phyloP scores from a whole-genome alignment of 2,329 filamentous ascomycete genomes.

The Aspergillus luchuensis region DNA sequence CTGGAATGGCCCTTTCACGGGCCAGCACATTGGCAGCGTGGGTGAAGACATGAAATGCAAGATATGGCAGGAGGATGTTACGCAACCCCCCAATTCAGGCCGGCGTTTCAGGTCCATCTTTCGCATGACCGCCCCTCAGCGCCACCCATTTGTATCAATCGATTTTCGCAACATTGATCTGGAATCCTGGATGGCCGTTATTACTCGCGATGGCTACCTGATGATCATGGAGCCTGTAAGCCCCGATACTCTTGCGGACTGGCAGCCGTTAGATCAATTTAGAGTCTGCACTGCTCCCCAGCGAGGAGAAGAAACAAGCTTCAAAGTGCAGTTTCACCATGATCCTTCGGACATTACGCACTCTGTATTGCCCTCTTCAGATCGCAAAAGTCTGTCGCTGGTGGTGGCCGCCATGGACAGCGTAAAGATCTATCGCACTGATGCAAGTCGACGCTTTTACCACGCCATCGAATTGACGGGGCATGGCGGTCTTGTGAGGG shows the following conservation, averaged over 20 bases:
- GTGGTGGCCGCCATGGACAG: slow-evolving; percentile 84
- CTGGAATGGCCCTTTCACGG: slow-evolving; percentile 89
- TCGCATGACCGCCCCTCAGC: slow-evolving; percentile 66
- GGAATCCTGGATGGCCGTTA: slow-evolving; percentile 81
- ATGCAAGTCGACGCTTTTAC: slow-evolving; percentile 77
- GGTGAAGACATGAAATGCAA: slow-evolving; percentile 88
- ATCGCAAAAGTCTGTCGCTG: slow-evolving; percentile 74
- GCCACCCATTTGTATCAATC: slow-evolving; percentile 71
- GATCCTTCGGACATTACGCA: slow-evolving; percentile 72
- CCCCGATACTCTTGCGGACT: slow-evolving; percentile 77
- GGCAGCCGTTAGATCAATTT: slow-evolving; percentile 74
- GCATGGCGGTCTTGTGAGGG: slow-evolving; percentile 76
- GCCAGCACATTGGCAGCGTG: slow-evolving; percentile 84
- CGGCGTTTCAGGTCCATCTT: slow-evolving; percentile 76
- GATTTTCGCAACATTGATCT: slow-evolving; percentile 82
- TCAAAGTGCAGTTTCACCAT: slow-evolving; percentile 84
- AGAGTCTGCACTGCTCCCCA: slow-evolving; percentile 69
- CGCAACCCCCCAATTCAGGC: slow-evolving; percentile 71
- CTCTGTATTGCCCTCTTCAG: slow-evolving; percentile 77
- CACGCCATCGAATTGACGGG: slow-evolving; percentile 74
- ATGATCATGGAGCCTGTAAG: slow-evolving; percentile 82
- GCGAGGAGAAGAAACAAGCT: slow-evolving; percentile 82
- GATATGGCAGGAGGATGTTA: slow-evolving; percentile 89
- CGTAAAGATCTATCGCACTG: slow-evolving; percentile 80
- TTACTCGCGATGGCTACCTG: slow-evolving; percentile 78